Percentiles rank a stretch among this genome's conserved stretches.
These are phyloP conservation scores for Aureobasidium pullulans DNA, from an alignment of 2,329 filamentous ascomycete species.

Conservation along the genomic window DNA sequence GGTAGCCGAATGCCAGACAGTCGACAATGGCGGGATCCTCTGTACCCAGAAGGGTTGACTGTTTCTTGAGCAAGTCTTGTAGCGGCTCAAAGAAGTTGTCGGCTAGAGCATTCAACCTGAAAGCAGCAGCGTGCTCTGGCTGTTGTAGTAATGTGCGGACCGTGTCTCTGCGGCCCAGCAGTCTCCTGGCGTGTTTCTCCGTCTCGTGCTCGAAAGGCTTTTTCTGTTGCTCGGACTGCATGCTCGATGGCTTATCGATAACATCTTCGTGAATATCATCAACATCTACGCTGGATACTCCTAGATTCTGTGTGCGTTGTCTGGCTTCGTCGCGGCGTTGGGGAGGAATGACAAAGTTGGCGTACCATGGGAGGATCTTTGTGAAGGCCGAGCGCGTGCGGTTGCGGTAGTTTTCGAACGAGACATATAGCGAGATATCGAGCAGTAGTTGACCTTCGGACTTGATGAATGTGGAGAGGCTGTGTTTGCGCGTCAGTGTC, in stretches of 20 bases:
- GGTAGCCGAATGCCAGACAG: conserved; percentile 72
- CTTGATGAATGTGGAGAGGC: conserved; percentile 51
- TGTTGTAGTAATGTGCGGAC: conserved; percentile 55
- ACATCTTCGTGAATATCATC: conserved; percentile 33
- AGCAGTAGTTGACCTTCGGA: conserved; percentile 69
- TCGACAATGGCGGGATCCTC: conserved; percentile 59
- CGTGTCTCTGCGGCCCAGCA: conserved; percentile 49
- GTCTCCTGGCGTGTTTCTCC: conserved; percentile 40
- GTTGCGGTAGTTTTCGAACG: conserved; percentile 75
- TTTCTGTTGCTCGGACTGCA: conserved; percentile 20
- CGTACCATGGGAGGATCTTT: conserved; percentile 71
- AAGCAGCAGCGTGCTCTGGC: conserved; percentile 64
- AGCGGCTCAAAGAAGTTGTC: conserved; percentile 65
- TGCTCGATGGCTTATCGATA: conserved; percentile 24
- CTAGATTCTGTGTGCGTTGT: conserved; percentile 51
- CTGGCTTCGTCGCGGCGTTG: conserved; percentile 64
- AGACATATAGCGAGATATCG: conserved; percentile 83
- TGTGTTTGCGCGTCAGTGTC: background rate
- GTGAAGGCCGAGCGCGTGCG: conserved; percentile 76
- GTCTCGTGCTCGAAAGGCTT: conserved; percentile 24
- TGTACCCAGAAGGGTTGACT: conserved; percentile 49
- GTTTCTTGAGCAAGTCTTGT: conserved; percentile 51
- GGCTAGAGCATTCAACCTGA: conserved; percentile 67
- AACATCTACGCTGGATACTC: conserved; percentile 40
- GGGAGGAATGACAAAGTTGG: conserved; percentile 79